Conservation (phyloP, 345 rosid genomes). For the Hibiscus tridactylites region DNA sequence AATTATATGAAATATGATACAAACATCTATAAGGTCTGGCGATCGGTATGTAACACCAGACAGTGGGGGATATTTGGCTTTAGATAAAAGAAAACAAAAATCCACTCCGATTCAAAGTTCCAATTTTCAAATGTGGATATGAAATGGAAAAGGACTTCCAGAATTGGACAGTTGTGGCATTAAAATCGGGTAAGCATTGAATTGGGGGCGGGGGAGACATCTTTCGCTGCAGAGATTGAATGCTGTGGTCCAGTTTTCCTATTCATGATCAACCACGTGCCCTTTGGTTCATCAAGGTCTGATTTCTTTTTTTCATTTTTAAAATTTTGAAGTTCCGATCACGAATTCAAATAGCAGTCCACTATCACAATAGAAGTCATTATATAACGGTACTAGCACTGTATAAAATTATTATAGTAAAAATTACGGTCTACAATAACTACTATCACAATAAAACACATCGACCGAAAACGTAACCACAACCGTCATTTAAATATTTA, state of each 20-base stretch:
- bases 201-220: neutral
- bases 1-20: neutral
- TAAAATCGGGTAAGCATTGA: neutral
- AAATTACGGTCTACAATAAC: too few relatives aligned
- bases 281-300: neutral
- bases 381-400: too few relatives aligned
- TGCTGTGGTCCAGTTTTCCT: neutral
- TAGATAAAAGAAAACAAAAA: neutral
- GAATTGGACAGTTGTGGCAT: neutral
- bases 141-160: neutral
- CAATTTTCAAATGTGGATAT: neutral
- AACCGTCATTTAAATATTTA: too few relatives aligned
- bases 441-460: too few relatives aligned
- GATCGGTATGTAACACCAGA: neutral
- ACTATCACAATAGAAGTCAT: too few relatives aligned
- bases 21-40: neutral
- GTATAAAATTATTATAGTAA: too few relatives aligned
- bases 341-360: too few relatives aligned
- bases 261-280: neutral
- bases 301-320: too few relatives aligned
- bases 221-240: neutral
- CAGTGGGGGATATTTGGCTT: neutral
- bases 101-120: neutral
- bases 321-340: neutral
- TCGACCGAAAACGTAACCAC: too few relatives aligned